A percentile compares a stretch with the other conserved stretches of the same genome.
Evolutionary conservation across 2,329 filamentous ascomycete species (phyloP).

Genomic region (Ceratocystis cubensis): DNA sequence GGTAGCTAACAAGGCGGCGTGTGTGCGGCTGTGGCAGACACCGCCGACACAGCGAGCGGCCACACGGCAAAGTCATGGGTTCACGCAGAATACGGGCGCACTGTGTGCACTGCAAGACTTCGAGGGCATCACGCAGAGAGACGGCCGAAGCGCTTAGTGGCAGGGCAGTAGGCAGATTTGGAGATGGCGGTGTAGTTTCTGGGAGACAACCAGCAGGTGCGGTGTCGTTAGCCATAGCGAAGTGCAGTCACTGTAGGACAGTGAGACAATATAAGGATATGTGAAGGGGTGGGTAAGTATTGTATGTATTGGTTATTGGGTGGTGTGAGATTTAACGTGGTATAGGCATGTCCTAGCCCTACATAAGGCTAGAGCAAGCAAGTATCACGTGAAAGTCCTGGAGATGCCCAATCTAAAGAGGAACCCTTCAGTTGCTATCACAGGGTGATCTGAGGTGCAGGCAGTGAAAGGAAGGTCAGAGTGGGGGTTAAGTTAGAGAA

Average conservation of each 20-base stretch:
- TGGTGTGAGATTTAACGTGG: too few relatives aligned
- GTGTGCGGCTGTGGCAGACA: constrained; percentile 58
- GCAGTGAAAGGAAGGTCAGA: too few relatives aligned
- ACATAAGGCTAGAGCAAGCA: too few relatives aligned
- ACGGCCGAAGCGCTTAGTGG: background rate
- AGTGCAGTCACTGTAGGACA: background rate
- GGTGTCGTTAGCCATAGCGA: background rate
- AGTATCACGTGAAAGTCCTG: too few relatives aligned
- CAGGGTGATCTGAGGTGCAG: too few relatives aligned
- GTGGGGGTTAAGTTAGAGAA: too few relatives aligned
- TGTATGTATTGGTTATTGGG: too few relatives aligned
- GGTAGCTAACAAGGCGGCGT: constrained; percentile 65
- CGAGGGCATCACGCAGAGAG: constrained; percentile 10
- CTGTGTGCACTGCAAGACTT: constrained; percentile 58
- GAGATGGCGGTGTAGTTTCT: constrained; percentile 2
- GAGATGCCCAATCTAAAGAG: too few relatives aligned
- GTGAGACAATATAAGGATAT: background rate
- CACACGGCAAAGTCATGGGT: constrained; percentile 70
- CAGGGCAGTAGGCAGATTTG: background rate
- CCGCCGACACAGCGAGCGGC: constrained; percentile 58
- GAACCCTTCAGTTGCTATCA: too few relatives aligned
- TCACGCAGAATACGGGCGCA: constrained; percentile 57
- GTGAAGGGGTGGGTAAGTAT: background rate
- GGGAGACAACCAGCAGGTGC: background rate
- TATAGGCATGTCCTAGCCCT: too few relatives aligned